A percentile compares a stretch with the other conserved stretches of the same genome.
Conservation (phyloP, 441 rosid species). For the Populus hybrid region DNA sequence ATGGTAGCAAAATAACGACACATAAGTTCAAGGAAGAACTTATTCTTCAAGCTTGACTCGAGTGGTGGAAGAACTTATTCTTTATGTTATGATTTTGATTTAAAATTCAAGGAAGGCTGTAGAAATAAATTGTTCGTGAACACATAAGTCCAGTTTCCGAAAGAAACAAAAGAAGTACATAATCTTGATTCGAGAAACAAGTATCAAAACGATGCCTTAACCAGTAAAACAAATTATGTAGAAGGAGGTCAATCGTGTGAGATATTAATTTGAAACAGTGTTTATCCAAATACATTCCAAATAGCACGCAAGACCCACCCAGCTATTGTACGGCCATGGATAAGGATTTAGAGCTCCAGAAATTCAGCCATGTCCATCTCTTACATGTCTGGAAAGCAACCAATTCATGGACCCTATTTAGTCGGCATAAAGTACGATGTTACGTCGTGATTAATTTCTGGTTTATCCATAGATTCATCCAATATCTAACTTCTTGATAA, state of each 20-base stretch:
- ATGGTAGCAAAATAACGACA: too few relatives aligned
- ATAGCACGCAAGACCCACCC: neutral
- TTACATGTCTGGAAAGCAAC: neutral
- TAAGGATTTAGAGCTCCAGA: neutral
- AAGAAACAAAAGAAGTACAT: too few relatives aligned
- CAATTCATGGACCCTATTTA: neutral
- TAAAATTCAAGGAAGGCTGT: neutral
- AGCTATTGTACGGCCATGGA: neutral
- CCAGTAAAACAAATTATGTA: neutral
- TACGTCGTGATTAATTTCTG: too few relatives aligned
- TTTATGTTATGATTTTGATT: neutral
- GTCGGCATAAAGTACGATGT: too few relatives aligned
- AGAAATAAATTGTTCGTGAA: neutral
- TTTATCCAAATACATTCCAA: too few relatives aligned
- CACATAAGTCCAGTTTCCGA: neutral
- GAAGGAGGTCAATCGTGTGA: too few relatives aligned
- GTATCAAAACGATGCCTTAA: neutral
- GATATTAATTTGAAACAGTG: too few relatives aligned
- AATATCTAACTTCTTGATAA: too few relatives aligned
- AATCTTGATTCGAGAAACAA: neutral
- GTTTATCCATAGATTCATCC: too few relatives aligned
- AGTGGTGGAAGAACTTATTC: neutral
- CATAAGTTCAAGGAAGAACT: too few relatives aligned
- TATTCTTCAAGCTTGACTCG: neutral
- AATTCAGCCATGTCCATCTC: neutral